Evolutionary conservation across 192 early-diverging fungal species (phyloP).

Genomic region (Coemansia sp.): DNA sequence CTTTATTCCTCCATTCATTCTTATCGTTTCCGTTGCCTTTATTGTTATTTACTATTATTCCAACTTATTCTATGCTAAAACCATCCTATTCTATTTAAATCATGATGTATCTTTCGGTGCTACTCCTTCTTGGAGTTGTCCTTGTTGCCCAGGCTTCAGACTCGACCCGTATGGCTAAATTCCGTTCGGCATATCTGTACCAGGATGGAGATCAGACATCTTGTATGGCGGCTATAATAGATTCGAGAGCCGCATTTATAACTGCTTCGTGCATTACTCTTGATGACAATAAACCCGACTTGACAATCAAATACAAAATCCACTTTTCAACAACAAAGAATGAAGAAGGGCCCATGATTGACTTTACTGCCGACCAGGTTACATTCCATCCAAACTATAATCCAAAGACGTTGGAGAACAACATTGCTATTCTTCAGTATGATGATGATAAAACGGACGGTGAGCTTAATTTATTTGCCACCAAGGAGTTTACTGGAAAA

Average conservation of each 20-base stretch:
- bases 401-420: slow-evolving; percentile 30
- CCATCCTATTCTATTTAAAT: not conserved
- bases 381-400: slow-evolving; percentile 16
- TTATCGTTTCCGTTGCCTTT: no score
- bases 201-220: slow-evolving; percentile 43
- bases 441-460: not conserved
- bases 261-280: slow-evolving; percentile 39
- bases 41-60: no score
- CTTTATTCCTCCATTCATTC: no score
- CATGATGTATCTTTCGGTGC: not conserved
- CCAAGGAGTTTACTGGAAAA: not conserved
- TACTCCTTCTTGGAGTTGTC: not conserved
- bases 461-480: not conserved
- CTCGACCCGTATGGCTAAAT: not conserved
- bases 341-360: not conserved
- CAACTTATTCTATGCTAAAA: not conserved
- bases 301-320: slow-evolving; percentile 3
- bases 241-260: slow-evolving; percentile 25
- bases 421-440: slow-evolving; percentile 27
- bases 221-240: slow-evolving; percentile 42
- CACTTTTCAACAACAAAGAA: not conserved
- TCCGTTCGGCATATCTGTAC: not conserved
- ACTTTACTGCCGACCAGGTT: slow-evolving; percentile 3
- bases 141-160: not conserved
- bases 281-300: slow-evolving; percentile 28